Evolutionary conservation across 2,329 filamentous ascomycete species (phyloP).

Genomic region (Colletotrichum tropicicola): DNA sequence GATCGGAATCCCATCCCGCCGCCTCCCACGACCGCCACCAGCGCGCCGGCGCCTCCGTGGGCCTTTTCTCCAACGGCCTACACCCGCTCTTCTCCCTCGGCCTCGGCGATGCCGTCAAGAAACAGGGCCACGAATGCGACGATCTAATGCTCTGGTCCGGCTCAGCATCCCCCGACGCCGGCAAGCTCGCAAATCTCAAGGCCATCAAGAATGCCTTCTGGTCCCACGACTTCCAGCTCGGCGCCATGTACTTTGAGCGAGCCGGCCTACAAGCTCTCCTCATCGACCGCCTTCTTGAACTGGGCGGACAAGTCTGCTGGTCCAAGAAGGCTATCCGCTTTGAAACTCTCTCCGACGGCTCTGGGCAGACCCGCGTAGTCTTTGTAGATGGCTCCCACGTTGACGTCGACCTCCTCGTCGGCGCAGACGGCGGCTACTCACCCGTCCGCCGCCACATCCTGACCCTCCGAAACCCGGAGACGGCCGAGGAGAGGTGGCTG

Average conservation of each 20-base stretch:
- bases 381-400: slow-evolving; percentile 18
- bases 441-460: slow-evolving; percentile 33
- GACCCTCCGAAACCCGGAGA: slow-evolving; percentile 23
- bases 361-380: background rate
- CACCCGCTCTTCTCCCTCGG: slow-evolving; percentile 32
- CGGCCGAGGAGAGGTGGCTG: slow-evolving; percentile 32
- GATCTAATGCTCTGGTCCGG: slow-evolving; percentile 16
- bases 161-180: background rate
- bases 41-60: slow-evolving; percentile 34
- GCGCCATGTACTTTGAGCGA: slow-evolving; percentile 34
- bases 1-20: background rate
- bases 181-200: background rate
- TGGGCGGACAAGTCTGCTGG: slow-evolving; percentile 33
- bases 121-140: background rate
- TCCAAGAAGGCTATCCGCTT: slow-evolving; percentile 27
- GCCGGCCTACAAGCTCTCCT: slow-evolving; percentile 31
- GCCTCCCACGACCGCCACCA: background rate
- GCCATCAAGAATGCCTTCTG: slow-evolving; percentile 29
- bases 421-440: slow-evolving; percentile 35
- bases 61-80: slow-evolving; percentile 35
- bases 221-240: slow-evolving; percentile 33
- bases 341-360: background rate
- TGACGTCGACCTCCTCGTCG: slow-evolving; percentile 33
- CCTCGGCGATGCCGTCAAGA: slow-evolving; percentile 28
- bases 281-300: slow-evolving; percentile 26